A percentile compares a stretch with the other conserved stretches of the same genome.
Evolutionary conservation across 192 early-diverging fungal genomes (phyloP).

Genomic region (Coemansia sp.): DNA sequence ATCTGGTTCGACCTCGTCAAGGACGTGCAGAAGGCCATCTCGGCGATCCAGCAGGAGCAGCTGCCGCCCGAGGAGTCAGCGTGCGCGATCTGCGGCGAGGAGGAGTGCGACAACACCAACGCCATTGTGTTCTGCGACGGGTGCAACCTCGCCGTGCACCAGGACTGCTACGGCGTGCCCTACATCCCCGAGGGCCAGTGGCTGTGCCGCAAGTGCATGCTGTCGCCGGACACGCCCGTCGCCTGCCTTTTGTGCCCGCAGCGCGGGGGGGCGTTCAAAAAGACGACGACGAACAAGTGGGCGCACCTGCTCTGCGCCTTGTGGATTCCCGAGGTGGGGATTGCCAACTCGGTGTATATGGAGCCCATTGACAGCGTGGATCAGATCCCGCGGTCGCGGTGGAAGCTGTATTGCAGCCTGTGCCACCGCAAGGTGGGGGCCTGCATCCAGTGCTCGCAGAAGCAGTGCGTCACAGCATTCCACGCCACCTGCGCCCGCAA

Average conservation of each 20-base stretch:
- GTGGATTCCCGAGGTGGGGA: constrained; percentile 94
- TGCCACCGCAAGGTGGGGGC: constrained; percentile 83
- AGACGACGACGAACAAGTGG: constrained; percentile 92
- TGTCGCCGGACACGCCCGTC: constrained; percentile 87
- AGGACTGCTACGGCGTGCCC: constrained; percentile 99
- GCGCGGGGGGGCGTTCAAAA: constrained; percentile 94
- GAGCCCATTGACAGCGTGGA: constrained; percentile 96
- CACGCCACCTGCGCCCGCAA: constrained; percentile 92
- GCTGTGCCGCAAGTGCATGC: constrained; percentile 97
- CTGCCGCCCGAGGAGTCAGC: constrained; percentile 77
- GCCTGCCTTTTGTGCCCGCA: constrained; percentile 92
- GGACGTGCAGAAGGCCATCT: constrained; percentile 69
- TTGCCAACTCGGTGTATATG: constrained; percentile 93
- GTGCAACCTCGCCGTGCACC: constrained; percentile 98
- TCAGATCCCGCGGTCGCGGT: constrained; percentile 84
- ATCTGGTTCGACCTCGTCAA: constrained; percentile 82
- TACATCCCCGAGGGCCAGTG: constrained; percentile 99
- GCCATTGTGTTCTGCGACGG: constrained; percentile 99
- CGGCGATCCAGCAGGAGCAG: constrained; percentile 55
- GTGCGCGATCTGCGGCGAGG: constrained; percentile 96
- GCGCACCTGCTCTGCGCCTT: constrained; percentile 93
- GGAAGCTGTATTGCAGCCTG: constrained; percentile 85
- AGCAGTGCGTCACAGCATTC: constrained; percentile 87
- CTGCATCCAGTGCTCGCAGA: constrained; percentile 93
- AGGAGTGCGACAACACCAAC: constrained; percentile 99